Evolutionary conservation across 1,139 yeast species (phyloP), one percentile per base, ranked within the genome.

Genomic region (Tardiomyces depauwii): DNA sequence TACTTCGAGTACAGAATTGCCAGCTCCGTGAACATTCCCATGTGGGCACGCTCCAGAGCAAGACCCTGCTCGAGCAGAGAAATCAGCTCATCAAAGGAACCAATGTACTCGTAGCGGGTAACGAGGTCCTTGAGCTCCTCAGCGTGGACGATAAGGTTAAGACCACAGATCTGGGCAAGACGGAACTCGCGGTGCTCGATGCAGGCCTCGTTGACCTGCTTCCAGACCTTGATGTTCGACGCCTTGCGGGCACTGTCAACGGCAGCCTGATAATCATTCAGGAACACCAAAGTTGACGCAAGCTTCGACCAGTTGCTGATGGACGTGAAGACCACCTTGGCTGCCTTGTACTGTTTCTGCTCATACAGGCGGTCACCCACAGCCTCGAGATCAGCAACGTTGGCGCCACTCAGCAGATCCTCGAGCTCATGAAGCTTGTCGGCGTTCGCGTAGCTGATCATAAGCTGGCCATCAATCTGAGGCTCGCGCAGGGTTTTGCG

Each of bases 201-300:
- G 77, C 98, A 91, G 21, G 97, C 98, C 63, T 82, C 84, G 66
- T 88, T 87, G 46, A 91, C 99, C 67, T 89, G 95, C 68, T 88
- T 91, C 99, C 99, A 91, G 40, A 91, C 98, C 61, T 75, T 77
- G 52, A 82, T 80, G 67, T 89, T 89, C 42, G 95, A 85, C 3
- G 98, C 98, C 70, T 91, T 93, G 73, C 98, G 84, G 18, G 98
- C 99, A 67, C 96, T 88, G 62, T 91, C 98, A 53, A 91, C 98
- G 44, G 99, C 98, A 48, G 87, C 81, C 70, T 91, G 97, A 67
- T 88, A 88, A 64, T 91, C 97, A 50, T 79, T 80, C 62, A 91
- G 72, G 71, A 82, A 87, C 18, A 91, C 99, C 61, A 89, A 77
- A 36, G 97, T 91, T 16, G 96, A 85, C 11, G 98, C 97, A 58